Evolutionary conservation across 495 filamentous ascomycete species (phyloP).

Genomic region (Hypomontagnella submonticulosa): DNA sequence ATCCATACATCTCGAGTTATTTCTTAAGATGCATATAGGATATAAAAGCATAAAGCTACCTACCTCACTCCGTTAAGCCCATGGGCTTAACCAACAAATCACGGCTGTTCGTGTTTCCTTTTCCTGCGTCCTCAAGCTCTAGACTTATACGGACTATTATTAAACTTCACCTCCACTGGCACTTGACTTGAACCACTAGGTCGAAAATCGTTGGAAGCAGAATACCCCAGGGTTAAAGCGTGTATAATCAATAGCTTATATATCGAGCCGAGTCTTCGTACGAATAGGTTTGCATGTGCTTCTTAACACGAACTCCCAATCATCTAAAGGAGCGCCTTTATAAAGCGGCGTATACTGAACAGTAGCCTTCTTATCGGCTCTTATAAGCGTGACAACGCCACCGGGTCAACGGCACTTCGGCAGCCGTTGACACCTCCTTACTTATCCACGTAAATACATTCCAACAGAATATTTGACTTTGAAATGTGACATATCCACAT

Average conservation of each 20-base stretch:
- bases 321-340: neutral
- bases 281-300: neutral
- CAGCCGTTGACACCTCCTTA: neutral
- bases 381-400: too few relatives aligned
- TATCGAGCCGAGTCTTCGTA: neutral
- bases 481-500: neutral
- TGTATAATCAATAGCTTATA: neutral
- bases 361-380: neutral
- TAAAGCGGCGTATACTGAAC: neutral
- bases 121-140: too few relatives aligned
- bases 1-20: neutral
- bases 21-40: too few relatives aligned
- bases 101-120: too few relatives aligned
- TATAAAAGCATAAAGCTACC: too few relatives aligned
- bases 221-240: neutral
- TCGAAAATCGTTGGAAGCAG: neutral
- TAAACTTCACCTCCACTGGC: neutral
- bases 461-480: neutral
- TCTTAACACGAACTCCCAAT: neutral
- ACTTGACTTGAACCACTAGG: neutral
- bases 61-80: too few relatives aligned
- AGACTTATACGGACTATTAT: neutral
- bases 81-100: too few relatives aligned
- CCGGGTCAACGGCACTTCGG: neutral
- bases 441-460: constrained; percentile 5